Base-by-base conservation (phyloP, 2,329 filamentous ascomycete genomes). In the Colletotrichum higginsianum region DNA sequence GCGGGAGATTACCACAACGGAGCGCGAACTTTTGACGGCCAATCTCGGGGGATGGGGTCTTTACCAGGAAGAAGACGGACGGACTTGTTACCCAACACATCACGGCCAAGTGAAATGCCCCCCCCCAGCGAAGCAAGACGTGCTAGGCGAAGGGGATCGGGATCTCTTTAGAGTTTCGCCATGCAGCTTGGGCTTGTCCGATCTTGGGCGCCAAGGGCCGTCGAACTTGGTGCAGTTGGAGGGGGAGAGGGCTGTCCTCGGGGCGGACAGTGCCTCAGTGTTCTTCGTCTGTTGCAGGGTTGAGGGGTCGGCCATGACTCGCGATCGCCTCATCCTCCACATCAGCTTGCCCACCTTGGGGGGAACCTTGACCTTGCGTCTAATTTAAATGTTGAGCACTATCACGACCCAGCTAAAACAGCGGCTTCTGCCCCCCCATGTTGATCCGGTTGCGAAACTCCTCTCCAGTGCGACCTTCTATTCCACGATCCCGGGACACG, bases 361-460 rank as follows among this genome's bases (percentile, higher is more conserved):
- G 30, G 38, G 12, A 66, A 66, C 67, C 67, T 49, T 71, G 62
- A 66, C 62, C 67, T 38, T 71, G 67, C 47, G 35, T 18, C 61
- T 50, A 71, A 50, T 71, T 23, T 61, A 42, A 16, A 46, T 42
- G 38, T 15, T 47, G 46, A 30, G 55, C 26, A 52, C 40, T 40
- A 53, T 60, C 44, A 52, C 44, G 26, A 16, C 46, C 61, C n/a
- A 9, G n/a, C 67, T 26, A 57, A 58, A 65, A 65, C 61, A 52
- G 2, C 61, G 61, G 61, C 53, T 60, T 18, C 44, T 46, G 23
- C 53, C 44, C 46, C 26, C 38, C 53, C 42, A 61, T 57, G 40
- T 11, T 26, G 44, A 23, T 26, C 15, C 42, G 16, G 40, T 42
- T 53, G 49, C 67, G 47, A 66, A 68, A 44, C 44, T 30, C 56